Conservation (phyloP, 164 flowering plant genomes). For the Vitis cinerea region DNA sequence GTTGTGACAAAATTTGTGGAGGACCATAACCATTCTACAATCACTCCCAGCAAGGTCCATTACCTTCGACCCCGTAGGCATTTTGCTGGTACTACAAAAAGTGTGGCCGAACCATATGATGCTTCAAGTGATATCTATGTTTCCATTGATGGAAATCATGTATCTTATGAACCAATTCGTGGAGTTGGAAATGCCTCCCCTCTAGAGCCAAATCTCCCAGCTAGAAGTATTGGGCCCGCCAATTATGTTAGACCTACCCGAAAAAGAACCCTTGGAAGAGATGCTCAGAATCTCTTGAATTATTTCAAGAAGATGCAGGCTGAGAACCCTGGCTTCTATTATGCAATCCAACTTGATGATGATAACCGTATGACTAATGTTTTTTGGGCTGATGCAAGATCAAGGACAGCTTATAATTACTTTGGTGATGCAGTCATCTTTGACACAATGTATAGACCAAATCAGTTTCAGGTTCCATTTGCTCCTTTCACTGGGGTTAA, state of each 20-base stretch:
- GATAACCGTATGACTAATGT: constrained; percentile 63
- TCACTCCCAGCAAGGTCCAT: constrained; percentile 40
- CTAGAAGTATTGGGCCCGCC: constrained; percentile 18
- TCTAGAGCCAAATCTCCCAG: constrained; percentile 24
- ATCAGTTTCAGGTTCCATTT: constrained; percentile 62
- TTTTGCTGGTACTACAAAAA: constrained; percentile 37
- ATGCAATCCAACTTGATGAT: constrained; percentile 75
- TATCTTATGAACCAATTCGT: constrained; percentile 29
- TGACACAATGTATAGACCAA: constrained; percentile 65
- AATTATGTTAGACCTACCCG: constrained; percentile 20
- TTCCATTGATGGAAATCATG: constrained; percentile 35
- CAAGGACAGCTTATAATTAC: constrained; percentile 59
- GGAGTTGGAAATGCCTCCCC: constrained; percentile 25
- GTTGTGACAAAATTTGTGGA: constrained; percentile 40
- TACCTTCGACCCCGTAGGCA: constrained; percentile 46
- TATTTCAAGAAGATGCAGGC: constrained; percentile 75
- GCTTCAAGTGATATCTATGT: constrained; percentile 23
- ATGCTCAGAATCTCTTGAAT: constrained; percentile 62
- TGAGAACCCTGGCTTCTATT: constrained; percentile 68
- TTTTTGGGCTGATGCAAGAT: constrained; percentile 81
- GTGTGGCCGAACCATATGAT: constrained; percentile 22
- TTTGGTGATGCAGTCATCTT: constrained; percentile 76
- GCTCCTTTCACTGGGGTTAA: constrained; percentile 78
- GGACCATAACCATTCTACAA: constrained; percentile 52
- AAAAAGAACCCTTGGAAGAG: constrained; percentile 44